Evolutionary conservation across 106 monocot genomes (phyloP).

Genomic region (Narthecium ossifragum): DNA sequence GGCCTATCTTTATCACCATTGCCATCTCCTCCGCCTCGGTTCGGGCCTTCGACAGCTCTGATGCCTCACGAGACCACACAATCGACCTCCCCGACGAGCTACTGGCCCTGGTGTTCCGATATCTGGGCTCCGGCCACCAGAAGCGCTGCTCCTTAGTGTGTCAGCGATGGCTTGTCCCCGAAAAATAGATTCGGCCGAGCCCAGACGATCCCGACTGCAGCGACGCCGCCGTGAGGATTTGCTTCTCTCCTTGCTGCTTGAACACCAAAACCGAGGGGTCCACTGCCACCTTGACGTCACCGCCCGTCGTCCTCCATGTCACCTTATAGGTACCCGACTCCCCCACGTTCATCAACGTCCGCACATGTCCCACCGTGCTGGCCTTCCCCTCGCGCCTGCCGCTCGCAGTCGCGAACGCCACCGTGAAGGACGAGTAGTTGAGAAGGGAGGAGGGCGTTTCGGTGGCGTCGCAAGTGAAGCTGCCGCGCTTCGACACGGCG

Average conservation of each 20-base stretch:
- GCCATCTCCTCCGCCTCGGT: too few species aligned
- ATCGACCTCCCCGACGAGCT: conserved; percentile 25
- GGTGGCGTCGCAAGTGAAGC: conserved; percentile 35
- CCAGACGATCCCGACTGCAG: conserved; percentile 51
- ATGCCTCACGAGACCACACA: conserved; percentile 3
- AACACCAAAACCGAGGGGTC: conserved; percentile 60
- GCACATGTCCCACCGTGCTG: conserved; percentile 13
- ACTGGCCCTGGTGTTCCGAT: conserved; percentile 28
- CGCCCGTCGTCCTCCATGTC: conserved; percentile 19
- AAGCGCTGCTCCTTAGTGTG: conserved; percentile 32
- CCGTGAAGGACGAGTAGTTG: conserved; percentile 89
- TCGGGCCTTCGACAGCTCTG: too few species aligned
- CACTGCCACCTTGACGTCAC: conserved; percentile 44
- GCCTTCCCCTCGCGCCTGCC: conserved; percentile 6
- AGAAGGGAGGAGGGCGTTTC: conserved; percentile 37
- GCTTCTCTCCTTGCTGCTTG: conserved; percentile 51
- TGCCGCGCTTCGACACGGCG: conserved; percentile 20
- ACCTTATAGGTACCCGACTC: conserved; percentile 44
- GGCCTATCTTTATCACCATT: too few species aligned
- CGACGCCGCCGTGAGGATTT: conserved; percentile 58
- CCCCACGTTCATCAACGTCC: conserved; percentile 47
- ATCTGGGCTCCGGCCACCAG: conserved; percentile 20
- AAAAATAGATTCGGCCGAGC: conserved; percentile 47
- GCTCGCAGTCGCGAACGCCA: conserved; percentile 44
- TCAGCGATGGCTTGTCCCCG: conserved; percentile 27